Base-by-base conservation (phyloP, 2,329 filamentous ascomycete species). In the Aspergillus terreus region DNA sequence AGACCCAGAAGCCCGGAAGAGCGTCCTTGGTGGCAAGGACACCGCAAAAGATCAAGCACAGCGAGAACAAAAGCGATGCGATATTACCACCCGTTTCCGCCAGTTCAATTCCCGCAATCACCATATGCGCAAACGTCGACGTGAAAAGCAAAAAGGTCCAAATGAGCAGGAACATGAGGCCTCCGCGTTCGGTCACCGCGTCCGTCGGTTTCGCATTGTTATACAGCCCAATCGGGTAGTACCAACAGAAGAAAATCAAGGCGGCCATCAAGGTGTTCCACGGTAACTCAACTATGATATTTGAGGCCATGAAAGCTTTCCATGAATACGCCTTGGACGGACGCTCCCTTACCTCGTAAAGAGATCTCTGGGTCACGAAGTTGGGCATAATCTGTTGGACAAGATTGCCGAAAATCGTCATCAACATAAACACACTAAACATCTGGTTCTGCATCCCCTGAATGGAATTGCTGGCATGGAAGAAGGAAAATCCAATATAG, bases 361-460 rank as follows among this genome's bases (percentile, higher is more conserved):
- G 76, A n/a, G 85, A 81, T 46, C 90, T 84, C 63, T 92, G 88
- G 19, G 85, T 84, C 59, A 92, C 86, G 62, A 94, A 92, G 60
- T 89, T 84, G 0, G 89, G 89, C 86, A 92, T 90, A 41, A 65
- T 65, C 41, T 77, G 77, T 52, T 80, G 75, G 2, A 77, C 74
- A 7, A 80, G 60, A 11, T 73, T 74, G 9, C 77, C 76, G 66
- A 81, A 80, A 42, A 77, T 71, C 4, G 71, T 70, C 62, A 76
- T 74, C 47, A 92, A 73, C 77, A 91, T 86, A 80, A 92, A 94
- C 61, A 92, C 86, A 65, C 83, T 79, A 64, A 92, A 92, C 79
- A 91, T 87, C 63, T 91, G 87, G 71, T 92, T 91, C 71, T 91
- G 87, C 4, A 92, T 75, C 50, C 88, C 89, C 66, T 90, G 86